Evolutionary conservation across 352 stramenopile species (phyloP).

Genomic region (Globisporangium spinosum): DNA sequence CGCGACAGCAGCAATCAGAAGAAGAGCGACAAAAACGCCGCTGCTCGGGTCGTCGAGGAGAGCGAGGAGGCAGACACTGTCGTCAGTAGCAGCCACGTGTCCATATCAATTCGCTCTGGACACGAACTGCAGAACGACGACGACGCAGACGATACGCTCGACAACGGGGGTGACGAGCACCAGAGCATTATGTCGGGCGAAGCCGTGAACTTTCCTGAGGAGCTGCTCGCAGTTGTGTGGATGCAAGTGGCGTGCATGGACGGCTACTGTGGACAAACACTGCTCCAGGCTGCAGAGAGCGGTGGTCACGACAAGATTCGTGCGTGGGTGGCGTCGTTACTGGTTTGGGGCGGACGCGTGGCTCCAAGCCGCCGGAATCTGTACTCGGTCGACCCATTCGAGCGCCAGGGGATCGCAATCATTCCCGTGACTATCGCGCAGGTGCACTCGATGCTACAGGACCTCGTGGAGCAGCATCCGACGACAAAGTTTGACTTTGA

Average conservation of each 20-base stretch:
- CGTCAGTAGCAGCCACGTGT: constrained; percentile 13
- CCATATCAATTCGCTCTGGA: constrained; percentile 12
- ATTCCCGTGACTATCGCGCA: constrained; percentile 56
- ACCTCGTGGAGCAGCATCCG: constrained; percentile 56
- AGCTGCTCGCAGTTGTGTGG: constrained; percentile 76
- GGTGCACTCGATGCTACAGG: constrained; percentile 45
- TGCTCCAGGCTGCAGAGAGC: constrained; percentile 73
- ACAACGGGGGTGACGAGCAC: constrained; percentile 3
- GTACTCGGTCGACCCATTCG: constrained; percentile 55
- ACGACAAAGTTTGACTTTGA: constrained; percentile 70
- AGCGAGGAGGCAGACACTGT: constrained; percentile 3
- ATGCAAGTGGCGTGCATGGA: constrained; percentile 79
- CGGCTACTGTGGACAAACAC: constrained; percentile 76
- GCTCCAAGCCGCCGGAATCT: constrained; percentile 26
- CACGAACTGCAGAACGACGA: constrained; percentile 11
- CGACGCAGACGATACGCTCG: constrained; percentile 7
- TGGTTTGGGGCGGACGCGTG: constrained; percentile 69
- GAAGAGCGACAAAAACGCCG: constrained; percentile 18
- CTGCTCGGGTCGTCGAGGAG: constrained; percentile 18
- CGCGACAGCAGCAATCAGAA: constrained; percentile 19
- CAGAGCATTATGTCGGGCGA: constrained; percentile 20
- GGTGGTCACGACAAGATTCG: constrained; percentile 78
- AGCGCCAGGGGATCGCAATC: constrained; percentile 66
- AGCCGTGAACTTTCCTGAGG: constrained; percentile 45
- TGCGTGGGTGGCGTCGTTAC: constrained; percentile 69